Conservation (phyloP, 2,329 filamentous ascomycete genomes). For the Parastagonospora avenae region DNA sequence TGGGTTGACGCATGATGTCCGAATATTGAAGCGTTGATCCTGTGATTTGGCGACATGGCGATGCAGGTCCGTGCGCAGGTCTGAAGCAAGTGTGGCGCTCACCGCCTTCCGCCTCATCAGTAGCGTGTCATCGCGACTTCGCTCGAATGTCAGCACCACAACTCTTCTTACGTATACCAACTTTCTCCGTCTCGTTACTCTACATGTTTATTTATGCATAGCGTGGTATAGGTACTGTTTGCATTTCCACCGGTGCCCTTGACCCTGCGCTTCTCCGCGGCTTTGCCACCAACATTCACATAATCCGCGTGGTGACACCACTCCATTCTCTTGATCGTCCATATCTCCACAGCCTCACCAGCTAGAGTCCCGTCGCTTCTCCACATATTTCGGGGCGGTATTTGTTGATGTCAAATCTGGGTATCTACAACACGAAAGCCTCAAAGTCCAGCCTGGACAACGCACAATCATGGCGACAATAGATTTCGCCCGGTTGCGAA, state of each 20-base stretch:
- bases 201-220: slow-evolving; percentile 32
- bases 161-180: neutral
- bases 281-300: slow-evolving; percentile 28
- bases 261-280: slow-evolving; percentile 23
- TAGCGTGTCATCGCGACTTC: slow-evolving; percentile 10
- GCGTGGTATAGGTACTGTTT: slow-evolving; percentile 32
- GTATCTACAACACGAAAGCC: neutral
- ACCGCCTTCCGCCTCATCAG: slow-evolving; percentile 7
- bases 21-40: slow-evolving; percentile 26
- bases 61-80: slow-evolving; percentile 3
- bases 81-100: neutral
- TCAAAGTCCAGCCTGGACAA: neutral
- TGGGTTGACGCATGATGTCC: slow-evolving; percentile 26
- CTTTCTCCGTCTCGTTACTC: slow-evolving; percentile 2
- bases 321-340: neutral
- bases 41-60: slow-evolving; percentile 15
- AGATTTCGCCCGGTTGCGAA: slow-evolving; percentile 73
- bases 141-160: neutral
- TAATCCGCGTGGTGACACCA: neutral
- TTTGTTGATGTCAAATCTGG: neutral
- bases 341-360: neutral
- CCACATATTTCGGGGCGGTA: too few relatives aligned
- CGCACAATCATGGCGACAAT: slow-evolving; percentile 41
- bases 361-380: too few relatives aligned
- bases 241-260: slow-evolving; percentile 18